Evolutionary conservation across 805 yeast species (phyloP).

Genomic region (Barnettozyma vustinii): DNA sequence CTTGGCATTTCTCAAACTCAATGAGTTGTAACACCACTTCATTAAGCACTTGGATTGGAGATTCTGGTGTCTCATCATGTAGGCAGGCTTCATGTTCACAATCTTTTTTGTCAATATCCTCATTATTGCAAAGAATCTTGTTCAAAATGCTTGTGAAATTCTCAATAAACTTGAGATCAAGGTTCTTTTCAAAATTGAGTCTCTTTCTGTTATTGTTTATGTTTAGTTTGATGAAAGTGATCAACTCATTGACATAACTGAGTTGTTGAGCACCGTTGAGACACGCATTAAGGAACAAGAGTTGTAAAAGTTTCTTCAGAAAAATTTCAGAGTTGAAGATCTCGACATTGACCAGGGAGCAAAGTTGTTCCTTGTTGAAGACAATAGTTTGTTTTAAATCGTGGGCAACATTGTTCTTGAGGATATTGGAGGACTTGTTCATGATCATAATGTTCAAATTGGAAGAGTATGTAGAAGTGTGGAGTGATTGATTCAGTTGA

Average conservation of each 20-base stretch:
- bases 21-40: not conserved
- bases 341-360: conserved; percentile 17
- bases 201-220: conserved; percentile 24
- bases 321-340: conserved; percentile 23
- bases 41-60: not conserved
- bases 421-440: conserved; percentile 7
- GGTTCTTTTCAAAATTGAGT: conserved; percentile 20
- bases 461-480: conserved; percentile 22
- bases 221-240: conserved; percentile 16
- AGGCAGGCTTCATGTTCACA: not conserved
- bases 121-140: not conserved
- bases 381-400: conserved; percentile 11
- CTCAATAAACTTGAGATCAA: conserved; percentile 18
- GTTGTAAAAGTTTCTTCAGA: conserved; percentile 17
- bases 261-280: conserved; percentile 15
- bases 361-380: conserved; percentile 20
- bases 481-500: conserved; percentile 16
- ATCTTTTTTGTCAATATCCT: not conserved
- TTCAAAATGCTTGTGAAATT: conserved; percentile 9
- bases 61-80: not conserved
- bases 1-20: conserved; percentile 1
- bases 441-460: conserved; percentile 6
- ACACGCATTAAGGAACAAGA: conserved; percentile 17
- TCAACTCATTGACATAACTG: conserved; percentile 10
- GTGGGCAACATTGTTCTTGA: not conserved